Conservation (phyloP, 2,329 filamentous ascomycete species). For the Pestalotiopsis sp. region DNA sequence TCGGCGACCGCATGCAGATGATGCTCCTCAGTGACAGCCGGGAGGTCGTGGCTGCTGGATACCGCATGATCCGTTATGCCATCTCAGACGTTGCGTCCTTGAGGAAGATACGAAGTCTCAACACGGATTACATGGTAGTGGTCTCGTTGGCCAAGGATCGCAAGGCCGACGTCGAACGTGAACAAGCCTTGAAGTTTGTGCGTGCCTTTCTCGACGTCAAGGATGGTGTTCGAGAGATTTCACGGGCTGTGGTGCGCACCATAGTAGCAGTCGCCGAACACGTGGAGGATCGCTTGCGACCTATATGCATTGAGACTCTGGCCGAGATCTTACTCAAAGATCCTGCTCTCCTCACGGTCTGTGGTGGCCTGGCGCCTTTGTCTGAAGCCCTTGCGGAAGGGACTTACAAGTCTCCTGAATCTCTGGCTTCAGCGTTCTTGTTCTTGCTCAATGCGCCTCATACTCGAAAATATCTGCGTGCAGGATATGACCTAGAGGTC, state of each 20-base stretch:
- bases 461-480: slow-evolving; percentile 77
- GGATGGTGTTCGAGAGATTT: slow-evolving; percentile 84
- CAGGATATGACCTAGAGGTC: slow-evolving; percentile 85
- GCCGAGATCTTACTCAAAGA: slow-evolving; percentile 89
- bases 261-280: slow-evolving; percentile 90
- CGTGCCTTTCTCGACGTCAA: slow-evolving; percentile 95
- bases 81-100: slow-evolving; percentile 90
- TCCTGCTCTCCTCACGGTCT: slow-evolving; percentile 75
- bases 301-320: slow-evolving; percentile 90
- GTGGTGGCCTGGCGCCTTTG: slow-evolving; percentile 82
- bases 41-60: slow-evolving; percentile 93
- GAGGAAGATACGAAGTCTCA: slow-evolving; percentile 80
- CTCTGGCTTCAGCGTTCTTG: slow-evolving; percentile 81
- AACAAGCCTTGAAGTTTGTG: slow-evolving; percentile 96
- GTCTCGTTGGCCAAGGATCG: slow-evolving; percentile 91
- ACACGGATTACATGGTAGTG: slow-evolving; percentile 91
- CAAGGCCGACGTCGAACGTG: slow-evolving; percentile 94
- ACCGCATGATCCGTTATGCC: slow-evolving; percentile 89
- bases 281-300: slow-evolving; percentile 78
- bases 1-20: slow-evolving; percentile 88
- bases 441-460: slow-evolving; percentile 85
- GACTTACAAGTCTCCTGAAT: slow-evolving; percentile 88
- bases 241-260: slow-evolving; percentile 81
- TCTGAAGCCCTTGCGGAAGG: slow-evolving; percentile 91
- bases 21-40: slow-evolving; percentile 95